Evolutionary conservation across 192 early-diverging fungal species (phyloP), one percentile per base, ranked within the genome.

Genomic region (Dimargaris cristalligena): DNA sequence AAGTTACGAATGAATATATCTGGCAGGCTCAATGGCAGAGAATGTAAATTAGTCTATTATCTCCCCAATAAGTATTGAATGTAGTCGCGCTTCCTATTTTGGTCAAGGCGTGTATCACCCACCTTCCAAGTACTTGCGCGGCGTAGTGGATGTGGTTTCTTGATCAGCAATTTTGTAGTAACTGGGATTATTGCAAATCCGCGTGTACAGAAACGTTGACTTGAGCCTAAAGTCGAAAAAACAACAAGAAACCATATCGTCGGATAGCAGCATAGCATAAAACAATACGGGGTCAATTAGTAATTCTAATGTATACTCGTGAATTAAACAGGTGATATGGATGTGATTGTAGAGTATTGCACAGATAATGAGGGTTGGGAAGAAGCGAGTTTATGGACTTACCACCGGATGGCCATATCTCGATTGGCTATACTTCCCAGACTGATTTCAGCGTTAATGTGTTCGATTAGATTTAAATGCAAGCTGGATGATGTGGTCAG

Each of bases 401-500:
- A 48, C 47, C 54, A 56, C 18, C 29, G 54, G 16, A 33, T 31
- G 23, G 54, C 54, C 34, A 33, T 34, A 13, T 56, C 16, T 1
- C 30, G 16, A 33, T 16, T 34, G 16, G 14, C 9, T 2, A 56
- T 34, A 20, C 54, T 59, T 10, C 58, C 58, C 44, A 59, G 23
- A 18, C 58, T 59, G 33, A 59, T 59, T 29, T 59, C 58, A 18
- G 58, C 58, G 45, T 46, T 47, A 10, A 59, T 16, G 31, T 59
- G 58, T 44, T 59, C 58, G 45, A 44, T 59, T 2, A 59, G 41
- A 31, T 47, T 41, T 1, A 23, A 47, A 26, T 59, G 58, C 18
- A 59, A 44, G 86, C 71, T 30, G 22, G 34, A 41, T 41, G 38
- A 16, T 16, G 38, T 6, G 38, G 38, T 6, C 16, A 41, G 38